Base-by-base conservation (phyloP, 163 green algal species). In the Trebouxiophyceae sp. region DNA sequence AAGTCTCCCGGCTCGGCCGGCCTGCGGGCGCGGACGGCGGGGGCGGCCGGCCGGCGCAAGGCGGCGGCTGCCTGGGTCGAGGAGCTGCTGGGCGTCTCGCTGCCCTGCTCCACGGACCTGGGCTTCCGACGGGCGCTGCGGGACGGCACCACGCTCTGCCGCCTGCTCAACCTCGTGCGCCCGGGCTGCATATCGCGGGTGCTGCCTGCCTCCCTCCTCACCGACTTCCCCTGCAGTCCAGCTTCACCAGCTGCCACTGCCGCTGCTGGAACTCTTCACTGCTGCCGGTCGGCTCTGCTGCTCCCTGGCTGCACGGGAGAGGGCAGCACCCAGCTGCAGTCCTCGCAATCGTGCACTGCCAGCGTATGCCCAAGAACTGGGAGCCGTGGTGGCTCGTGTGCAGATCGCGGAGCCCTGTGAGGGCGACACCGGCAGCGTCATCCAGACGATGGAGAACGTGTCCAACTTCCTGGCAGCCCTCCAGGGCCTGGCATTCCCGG, bases 101-200 rank as follows among this genome's bases (percentile, higher is more conserved):
- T 89, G 59, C 77, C 79, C 0, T 70, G 47, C 4, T 69, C 73
- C 19, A 81, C 65, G 4, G 86, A 93, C 54, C n/a, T 62, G 3
- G 69, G 68, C 3, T 90, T 93, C 59, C 67, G 81, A 0, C 57
- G 54, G 1, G 71, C 74, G 0, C 75, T 93, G 20, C 57, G 72
- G 4, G 78, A 87, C 59, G 85, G 84, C 6, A 57, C 80, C 4
- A 45, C 85, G 27, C 70, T 93, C 0, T 92, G 86, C 76, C 63
- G 75, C 5, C 30, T 85, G 0, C 60, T 84, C 3, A 85, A 87
- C 54, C 61, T 60, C 6, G 31, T 87, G 24, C 64, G 66, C 23
- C 78, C 74, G 2, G 80, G 78, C 46, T 67, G 62, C 8, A 47
- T 85, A 8, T 22, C 65, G 16, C 63, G 65, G 71, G 74, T 80